Evolutionary conservation across 805 yeast species (phyloP), one percentile per base, ranked within the genome.

Genomic region (Ogataea paraovalis): DNA sequence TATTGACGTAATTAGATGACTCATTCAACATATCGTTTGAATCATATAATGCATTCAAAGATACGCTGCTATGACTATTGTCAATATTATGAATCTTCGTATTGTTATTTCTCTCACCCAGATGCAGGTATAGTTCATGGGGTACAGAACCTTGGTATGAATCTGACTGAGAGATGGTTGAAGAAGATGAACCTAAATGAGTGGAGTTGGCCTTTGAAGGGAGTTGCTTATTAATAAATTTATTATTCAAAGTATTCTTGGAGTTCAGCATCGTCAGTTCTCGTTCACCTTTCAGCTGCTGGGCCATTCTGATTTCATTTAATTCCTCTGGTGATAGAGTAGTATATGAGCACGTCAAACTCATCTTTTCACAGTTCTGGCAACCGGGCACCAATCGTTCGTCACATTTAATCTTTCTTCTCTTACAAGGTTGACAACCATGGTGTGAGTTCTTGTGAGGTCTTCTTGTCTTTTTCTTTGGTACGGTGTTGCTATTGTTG

Each of bases 371-470:
- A 59, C 87, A 82, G 56, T 80, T 80, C 44, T 65, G 62, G 56
- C 88, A 82, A 43, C 69, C 66, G 2, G 86, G 87, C n/a, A 78
- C 67, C 2, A 49, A 44, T 27, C 69, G 66, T 61, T 82, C 87
- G 61, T 82, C 85, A 61, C 87, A 82, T 55, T 82, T 82, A 59
- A 82, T 78, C 36, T 85, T 69, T 37, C 87, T 72, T 42, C 72
- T 69, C 56, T 82, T 81, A 63, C 87, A 82, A 19, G 82, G 80
- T 3, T 79, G 80, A 65, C 94, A 85, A n/a, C 94, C 92, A 44
- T 78, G 60, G 57, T 83, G 89, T 6, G 87, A 82, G 66, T 83
- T 83, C 48, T 83, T 70, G 63, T 83, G 89, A 49, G 76, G 74
- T 56, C 85, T 70, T 56, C 87, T 68, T 7, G 77, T 70, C 68